Percentiles rank a stretch among this genome's conserved stretches.
phyloP scores from a whole-genome alignment of 805 yeast genomes.

The Starmerella powellii region DNA sequence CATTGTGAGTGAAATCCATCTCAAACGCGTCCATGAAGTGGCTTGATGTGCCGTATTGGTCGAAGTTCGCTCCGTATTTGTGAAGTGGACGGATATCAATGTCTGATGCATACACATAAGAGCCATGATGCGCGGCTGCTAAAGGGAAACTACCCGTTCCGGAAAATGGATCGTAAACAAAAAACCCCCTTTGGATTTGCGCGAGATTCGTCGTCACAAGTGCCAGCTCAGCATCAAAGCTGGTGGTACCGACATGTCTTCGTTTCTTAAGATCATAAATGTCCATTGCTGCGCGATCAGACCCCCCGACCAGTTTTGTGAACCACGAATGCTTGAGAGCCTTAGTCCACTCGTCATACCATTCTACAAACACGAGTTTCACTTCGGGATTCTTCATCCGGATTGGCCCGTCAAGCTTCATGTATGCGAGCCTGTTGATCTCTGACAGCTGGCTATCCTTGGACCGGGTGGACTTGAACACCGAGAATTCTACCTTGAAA shows the following conservation, averaged over 20 bases:
- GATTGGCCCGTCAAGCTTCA: slow-evolving; percentile 62
- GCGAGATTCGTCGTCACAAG: slow-evolving; percentile 79
- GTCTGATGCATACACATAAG: slow-evolving; percentile 72
- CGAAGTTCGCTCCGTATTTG: slow-evolving; percentile 64
- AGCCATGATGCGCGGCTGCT: slow-evolving; percentile 78
- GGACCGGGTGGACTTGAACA: slow-evolving; percentile 57
- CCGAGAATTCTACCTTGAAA: slow-evolving; percentile 74
- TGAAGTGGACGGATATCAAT: slow-evolving; percentile 70
- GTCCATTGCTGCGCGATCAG: slow-evolving; percentile 57
- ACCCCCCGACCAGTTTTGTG: slow-evolving; percentile 62
- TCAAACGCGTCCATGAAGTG: slow-evolving; percentile 64
- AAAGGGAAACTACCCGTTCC: slow-evolving; percentile 93
- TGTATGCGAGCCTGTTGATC: slow-evolving; percentile 59
- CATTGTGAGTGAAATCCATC: slow-evolving; percentile 91
- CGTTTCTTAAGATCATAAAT: slow-evolving; percentile 69
- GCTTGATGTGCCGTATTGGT: slow-evolving; percentile 50
- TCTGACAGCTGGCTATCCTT: slow-evolving; percentile 42
- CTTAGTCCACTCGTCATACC: slow-evolving; percentile 42
- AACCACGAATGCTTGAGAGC: slow-evolving; percentile 53
- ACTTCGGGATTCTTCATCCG: slow-evolving; percentile 65
- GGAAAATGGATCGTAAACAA: slow-evolving; percentile 87
- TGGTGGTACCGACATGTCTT: slow-evolving; percentile 86
- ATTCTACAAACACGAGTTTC: slow-evolving; percentile 61
- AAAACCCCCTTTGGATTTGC: slow-evolving; percentile 49
- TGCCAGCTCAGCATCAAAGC: slow-evolving; percentile 89